Evolutionary conservation across 345 rosid species (phyloP).

Genomic region (Ceriops tagal): DNA sequence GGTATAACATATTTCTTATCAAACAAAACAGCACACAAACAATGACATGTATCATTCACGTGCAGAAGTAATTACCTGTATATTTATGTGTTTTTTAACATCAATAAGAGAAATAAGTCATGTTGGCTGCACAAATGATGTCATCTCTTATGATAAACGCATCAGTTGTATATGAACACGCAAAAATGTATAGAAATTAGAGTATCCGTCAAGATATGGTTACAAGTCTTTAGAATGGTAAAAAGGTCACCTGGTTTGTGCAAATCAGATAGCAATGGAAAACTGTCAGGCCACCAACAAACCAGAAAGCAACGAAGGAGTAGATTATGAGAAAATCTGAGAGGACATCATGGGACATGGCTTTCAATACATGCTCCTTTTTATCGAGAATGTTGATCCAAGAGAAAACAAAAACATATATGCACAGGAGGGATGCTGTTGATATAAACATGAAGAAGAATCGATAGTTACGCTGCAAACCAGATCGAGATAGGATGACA

Average conservation of each 20-base stretch:
- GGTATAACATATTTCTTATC: too few relatives aligned
- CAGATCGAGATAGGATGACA: constrained; percentile 14
- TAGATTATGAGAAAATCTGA: constrained; percentile 72
- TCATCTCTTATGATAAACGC: too few relatives aligned
- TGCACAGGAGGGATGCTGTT: constrained; percentile 73
- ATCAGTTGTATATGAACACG: too few relatives aligned
- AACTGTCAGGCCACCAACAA: constrained; percentile 86
- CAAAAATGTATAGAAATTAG: too few relatives aligned
- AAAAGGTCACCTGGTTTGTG: constrained; percentile 77
- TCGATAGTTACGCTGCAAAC: constrained; percentile 83
- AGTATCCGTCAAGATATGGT: too few relatives aligned
- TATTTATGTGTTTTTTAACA: too few relatives aligned
- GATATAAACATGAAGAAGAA: constrained; percentile 90
- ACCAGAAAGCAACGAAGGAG: constrained; percentile 87
- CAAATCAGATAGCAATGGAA: constrained; percentile 86
- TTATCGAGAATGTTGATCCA: constrained; percentile 58
- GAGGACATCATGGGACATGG: constrained; percentile 52
- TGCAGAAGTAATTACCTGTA: too few relatives aligned
- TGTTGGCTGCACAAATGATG: too few relatives aligned
- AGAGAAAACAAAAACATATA: constrained; percentile 63
- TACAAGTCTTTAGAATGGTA: neutral
- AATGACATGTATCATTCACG: too few relatives aligned
- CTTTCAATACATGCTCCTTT: constrained; percentile 46
- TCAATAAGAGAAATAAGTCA: too few relatives aligned
- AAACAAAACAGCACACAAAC: too few relatives aligned